phyloP scores from a whole-genome alignment of 805 yeast species.

The Starmerella stellata region DNA sequence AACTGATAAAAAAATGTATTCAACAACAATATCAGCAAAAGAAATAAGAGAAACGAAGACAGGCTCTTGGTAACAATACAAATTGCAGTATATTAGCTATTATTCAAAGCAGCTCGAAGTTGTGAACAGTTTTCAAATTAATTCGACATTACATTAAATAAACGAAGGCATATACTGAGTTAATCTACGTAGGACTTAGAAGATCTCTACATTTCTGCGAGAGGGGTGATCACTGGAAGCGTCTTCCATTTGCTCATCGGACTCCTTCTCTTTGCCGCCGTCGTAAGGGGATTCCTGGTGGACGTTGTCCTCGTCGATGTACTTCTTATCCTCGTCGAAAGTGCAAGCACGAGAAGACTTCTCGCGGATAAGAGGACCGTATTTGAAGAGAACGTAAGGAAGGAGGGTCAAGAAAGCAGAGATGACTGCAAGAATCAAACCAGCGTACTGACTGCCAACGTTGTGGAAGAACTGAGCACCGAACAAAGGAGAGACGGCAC shows the following conservation, averaged over 20 bases:
- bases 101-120: too few species aligned
- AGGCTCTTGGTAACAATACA: too few species aligned
- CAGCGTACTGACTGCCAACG: slow-evolving; percentile 63
- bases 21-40: too few species aligned
- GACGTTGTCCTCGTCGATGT: slow-evolving; percentile 1
- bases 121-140: too few species aligned
- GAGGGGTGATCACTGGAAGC: not conserved
- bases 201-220: slow-evolving; percentile 12
- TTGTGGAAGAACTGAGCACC: slow-evolving; percentile 65
- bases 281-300: not conserved
- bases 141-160: too few species aligned
- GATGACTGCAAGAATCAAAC: slow-evolving; percentile 33
- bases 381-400: slow-evolving; percentile 14
- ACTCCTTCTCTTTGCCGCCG: slow-evolving; percentile 1
- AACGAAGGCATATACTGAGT: too few species aligned
- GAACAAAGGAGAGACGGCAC: slow-evolving; percentile 70
- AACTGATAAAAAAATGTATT: too few species aligned
- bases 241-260: slow-evolving; percentile 4
- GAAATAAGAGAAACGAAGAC: too few species aligned
- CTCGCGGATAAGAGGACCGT: slow-evolving; percentile 23
- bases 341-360: slow-evolving; percentile 22
- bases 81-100: too few species aligned
- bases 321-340: slow-evolving; percentile 8
- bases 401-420: slow-evolving; percentile 12
- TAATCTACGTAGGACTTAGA: too few species aligned